Conservation (phyloP, 192 early-diverging fungal genomes). For the Lobosporangium transversale region DNA sequence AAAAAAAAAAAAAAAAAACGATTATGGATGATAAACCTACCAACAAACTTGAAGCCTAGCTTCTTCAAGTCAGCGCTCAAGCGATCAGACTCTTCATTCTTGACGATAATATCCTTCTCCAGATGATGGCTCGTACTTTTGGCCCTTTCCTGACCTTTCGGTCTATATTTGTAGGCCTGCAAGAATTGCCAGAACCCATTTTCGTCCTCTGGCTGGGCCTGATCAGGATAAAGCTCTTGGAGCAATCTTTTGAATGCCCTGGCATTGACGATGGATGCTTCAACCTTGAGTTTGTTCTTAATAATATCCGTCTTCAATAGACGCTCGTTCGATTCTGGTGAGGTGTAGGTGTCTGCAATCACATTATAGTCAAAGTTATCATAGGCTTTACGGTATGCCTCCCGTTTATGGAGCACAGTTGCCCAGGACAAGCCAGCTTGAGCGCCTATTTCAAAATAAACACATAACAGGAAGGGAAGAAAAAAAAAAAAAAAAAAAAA, state of each 20-base stretch:
- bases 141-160: not conserved
- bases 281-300: constrained; percentile 46
- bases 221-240: constrained; percentile 26
- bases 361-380: constrained; percentile 41
- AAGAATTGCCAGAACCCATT: constrained; percentile 50
- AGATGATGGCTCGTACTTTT: not conserved
- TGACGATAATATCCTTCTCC: constrained; percentile 2
- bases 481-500: not conserved
- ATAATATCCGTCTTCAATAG: constrained; percentile 36
- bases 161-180: constrained; percentile 27
- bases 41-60: constrained; percentile 52
- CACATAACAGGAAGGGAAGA: not conserved
- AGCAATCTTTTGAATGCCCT: constrained; percentile 28
- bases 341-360: constrained; percentile 36
- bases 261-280: constrained; percentile 47
- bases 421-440: constrained; percentile 52
- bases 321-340: constrained; percentile 29
- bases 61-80: constrained; percentile 47
- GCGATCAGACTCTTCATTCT: constrained; percentile 30
- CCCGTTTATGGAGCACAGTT: constrained; percentile 43
- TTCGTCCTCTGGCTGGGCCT: constrained; percentile 23
- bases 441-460: constrained; percentile 12
- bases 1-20: not conserved
- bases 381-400: constrained; percentile 40
- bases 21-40: too few species aligned